Conservation (phyloP, 1,139 yeast species). For the Suhomyces bokatorum region DNA sequence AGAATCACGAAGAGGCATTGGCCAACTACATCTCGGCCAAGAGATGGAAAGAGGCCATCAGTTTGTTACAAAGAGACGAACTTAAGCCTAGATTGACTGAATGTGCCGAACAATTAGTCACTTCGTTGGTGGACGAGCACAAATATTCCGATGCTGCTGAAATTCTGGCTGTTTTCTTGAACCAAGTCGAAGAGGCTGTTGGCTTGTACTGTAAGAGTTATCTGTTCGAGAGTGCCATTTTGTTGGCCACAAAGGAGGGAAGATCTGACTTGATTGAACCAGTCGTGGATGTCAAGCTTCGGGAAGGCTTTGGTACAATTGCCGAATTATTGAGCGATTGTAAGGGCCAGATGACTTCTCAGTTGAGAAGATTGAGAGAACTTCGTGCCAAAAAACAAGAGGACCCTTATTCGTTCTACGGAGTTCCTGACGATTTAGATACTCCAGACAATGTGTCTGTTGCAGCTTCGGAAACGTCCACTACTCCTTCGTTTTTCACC, state of each 20-base stretch:
- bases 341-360: slow-evolving; percentile 79
- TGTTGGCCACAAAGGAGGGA: slow-evolving; percentile 52
- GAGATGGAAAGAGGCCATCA: slow-evolving; percentile 82
- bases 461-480: slow-evolving; percentile 92
- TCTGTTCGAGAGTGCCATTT: slow-evolving; percentile 72
- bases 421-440: slow-evolving; percentile 65
- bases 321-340: slow-evolving; percentile 93
- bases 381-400: slow-evolving; percentile 76
- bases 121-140: slow-evolving; percentile 65
- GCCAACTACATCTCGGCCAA: slow-evolving; percentile 68
- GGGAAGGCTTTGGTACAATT: slow-evolving; percentile 84
- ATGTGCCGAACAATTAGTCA: slow-evolving; percentile 60
- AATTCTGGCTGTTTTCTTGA: slow-evolving; percentile 63
- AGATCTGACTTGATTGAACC: slow-evolving; percentile 51
- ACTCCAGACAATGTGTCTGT: slow-evolving; percentile 92
- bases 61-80: slow-evolving; percentile 50
- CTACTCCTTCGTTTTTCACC: slow-evolving; percentile 90
- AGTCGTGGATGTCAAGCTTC: slow-evolving; percentile 69
- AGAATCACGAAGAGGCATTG: slow-evolving; percentile 58
- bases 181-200: slow-evolving; percentile 63
- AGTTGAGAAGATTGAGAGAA: slow-evolving; percentile 79
- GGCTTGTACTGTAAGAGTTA: slow-evolving; percentile 73
- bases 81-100: slow-evolving; percentile 38
- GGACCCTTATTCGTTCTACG: slow-evolving; percentile 85
- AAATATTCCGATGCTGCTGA: slow-evolving; percentile 83